Evolutionary conservation across 305 asterid species (phyloP).

Genomic region (Fraxinus baroniana): DNA sequence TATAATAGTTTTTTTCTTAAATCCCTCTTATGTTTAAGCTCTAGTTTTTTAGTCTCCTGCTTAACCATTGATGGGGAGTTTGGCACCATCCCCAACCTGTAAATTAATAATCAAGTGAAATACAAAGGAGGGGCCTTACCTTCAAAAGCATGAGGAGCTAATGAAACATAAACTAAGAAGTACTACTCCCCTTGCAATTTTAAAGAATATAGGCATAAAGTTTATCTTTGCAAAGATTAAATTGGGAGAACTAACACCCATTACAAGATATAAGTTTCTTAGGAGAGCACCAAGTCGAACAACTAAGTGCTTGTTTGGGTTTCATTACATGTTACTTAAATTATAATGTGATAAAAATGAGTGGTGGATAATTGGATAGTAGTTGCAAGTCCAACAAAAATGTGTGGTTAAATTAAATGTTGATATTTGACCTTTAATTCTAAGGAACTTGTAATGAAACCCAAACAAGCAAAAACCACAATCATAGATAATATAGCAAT

Average conservation of each 20-base stretch:
- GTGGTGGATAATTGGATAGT: background rate
- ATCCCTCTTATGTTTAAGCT: no score
- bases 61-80: background rate
- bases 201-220: background rate
- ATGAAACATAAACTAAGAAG: background rate
- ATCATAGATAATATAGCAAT: background rate
- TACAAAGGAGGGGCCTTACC: background rate
- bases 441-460: background rate
- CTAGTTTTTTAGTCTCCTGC: no score
- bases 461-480: background rate
- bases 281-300: background rate
- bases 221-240: background rate
- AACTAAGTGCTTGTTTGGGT: background rate
- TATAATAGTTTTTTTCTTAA: no score
- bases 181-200: background rate
- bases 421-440: background rate
- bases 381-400: background rate
- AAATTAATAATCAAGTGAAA: no score
- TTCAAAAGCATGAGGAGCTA: background rate
- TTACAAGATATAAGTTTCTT: background rate
- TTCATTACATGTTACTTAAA: background rate
- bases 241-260: background rate
- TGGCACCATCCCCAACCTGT: background rate
- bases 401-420: background rate
- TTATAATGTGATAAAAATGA: background rate